Percentiles rank a stretch among this genome's conserved stretches.
Evolutionary conservation across 169 alveolate species (phyloP).

Genomic region (Eimeria necatrix): DNA sequence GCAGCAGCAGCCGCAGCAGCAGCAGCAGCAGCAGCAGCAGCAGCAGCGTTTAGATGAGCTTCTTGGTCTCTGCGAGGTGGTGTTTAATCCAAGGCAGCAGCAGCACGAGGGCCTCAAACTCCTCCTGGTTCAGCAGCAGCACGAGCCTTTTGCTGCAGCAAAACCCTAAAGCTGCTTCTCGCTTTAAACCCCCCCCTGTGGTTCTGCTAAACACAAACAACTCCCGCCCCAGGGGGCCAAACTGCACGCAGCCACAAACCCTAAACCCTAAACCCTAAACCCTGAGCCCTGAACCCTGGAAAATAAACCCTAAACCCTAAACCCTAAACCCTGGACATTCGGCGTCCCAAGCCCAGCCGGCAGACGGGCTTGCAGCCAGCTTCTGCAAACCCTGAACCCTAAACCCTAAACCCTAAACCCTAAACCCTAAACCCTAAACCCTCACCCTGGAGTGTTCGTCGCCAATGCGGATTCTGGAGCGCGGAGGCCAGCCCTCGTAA

Average conservation of each 20-base stretch:
- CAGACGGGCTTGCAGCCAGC: not conserved
- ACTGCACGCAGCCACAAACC: not conserved
- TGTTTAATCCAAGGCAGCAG: slow-evolving; percentile 62
- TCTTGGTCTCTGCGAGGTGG: slow-evolving; percentile 36
- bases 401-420: not conserved
- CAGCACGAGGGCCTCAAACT: slow-evolving; percentile 45
- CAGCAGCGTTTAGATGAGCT: slow-evolving; percentile 18
- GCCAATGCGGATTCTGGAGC: slow-evolving; percentile 31
- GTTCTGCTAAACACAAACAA: slow-evolving; percentile 27
- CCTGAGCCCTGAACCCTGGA: not conserved
- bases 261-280: not conserved
- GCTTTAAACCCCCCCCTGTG: not conserved
- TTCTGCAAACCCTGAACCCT: not conserved
- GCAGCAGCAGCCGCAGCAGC: not conserved
- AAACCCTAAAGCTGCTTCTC: slow-evolving; percentile 41
- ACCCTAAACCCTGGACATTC: not conserved
- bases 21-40: not conserved
- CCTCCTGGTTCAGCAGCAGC: slow-evolving; percentile 54
- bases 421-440: not conserved
- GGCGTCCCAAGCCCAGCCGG: not conserved
- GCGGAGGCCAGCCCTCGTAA: slow-evolving; percentile 67
- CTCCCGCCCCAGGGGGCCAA: slow-evolving; percentile 65
- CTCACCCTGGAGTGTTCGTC: slow-evolving; percentile 50
- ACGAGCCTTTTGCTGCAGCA: slow-evolving; percentile 38
- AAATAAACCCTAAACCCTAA: not conserved